Base-by-base conservation (phyloP, 345 rosid genomes). In the Linum tenue region DNA sequence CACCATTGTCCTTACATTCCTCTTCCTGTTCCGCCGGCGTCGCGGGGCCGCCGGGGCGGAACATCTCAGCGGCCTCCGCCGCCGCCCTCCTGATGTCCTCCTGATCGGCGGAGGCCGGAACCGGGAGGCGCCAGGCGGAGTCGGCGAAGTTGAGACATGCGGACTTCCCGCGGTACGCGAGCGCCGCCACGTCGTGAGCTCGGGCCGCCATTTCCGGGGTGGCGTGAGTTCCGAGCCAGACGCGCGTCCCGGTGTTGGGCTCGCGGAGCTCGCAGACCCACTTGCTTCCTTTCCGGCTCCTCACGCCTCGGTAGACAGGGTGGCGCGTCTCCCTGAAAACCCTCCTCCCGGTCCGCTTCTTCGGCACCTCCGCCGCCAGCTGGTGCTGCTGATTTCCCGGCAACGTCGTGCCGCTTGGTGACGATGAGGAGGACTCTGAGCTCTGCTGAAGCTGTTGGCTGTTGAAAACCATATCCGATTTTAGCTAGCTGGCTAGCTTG, bases 121-220 rank as follows among this genome's bases (percentile, higher is more conserved):
- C 62, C 0, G 91, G 90, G n/a, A 89, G 87, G 55, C 85, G 53
- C 90, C 90, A 92, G 0, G 82, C 78, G 0, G 98, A 92, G 76
- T 92, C 98, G 0, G 97, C 97, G 35, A 89, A 92, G 77, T 92
- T 92, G 41, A 92, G 79, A 72, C 97, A 92, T 10, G 90, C 95
- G 5, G 81, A 75, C n/a, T 85, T 72, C 0, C 97, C 98, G 73
- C 89, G 81, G 56, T 89, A 66, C 0, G 97, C 86, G 0, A 89
- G 64, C 8, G 85, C 91, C 1, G 98, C 97, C 71, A 92, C 97
- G 60, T 89, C 96, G 51, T 89, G 97, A 0, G 98, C 97, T 31
- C 98, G 80, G 31, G 97, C 98, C 0, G 97, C 97, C 98, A 89
- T 92, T 70, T 92, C 94, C 3, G 80, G 84, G 0, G 87, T 84